These are phyloP conservation scores for Begonia loranthoides DNA, from an alignment of 306 rosid genomes.

Conservation along the genomic window DNA sequence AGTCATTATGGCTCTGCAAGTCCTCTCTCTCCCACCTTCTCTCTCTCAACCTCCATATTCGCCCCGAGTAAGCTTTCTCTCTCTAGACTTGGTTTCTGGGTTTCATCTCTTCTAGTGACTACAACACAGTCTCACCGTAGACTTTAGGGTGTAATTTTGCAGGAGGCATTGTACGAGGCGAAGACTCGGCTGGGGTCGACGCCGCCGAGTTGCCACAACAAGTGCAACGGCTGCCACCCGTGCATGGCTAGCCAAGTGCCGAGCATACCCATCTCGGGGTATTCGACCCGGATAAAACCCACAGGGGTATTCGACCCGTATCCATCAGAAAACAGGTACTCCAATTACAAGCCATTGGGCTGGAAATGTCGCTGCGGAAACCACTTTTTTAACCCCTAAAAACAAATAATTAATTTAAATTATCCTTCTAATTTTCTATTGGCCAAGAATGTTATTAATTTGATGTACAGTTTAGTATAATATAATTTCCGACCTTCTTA, in stretches of 20 bases:
- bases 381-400: slow-evolving; percentile 72
- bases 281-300: slow-evolving; percentile 12
- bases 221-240: slow-evolving; percentile 83
- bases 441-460: no score
- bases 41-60: slow-evolving; percentile 26
- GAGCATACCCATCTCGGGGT: slow-evolving; percentile 27
- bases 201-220: slow-evolving; percentile 97
- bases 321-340: slow-evolving; percentile 40
- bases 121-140: no score
- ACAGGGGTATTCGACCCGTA: slow-evolving; percentile 24
- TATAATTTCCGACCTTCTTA: no score
- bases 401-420: background rate
- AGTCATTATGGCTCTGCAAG: slow-evolving; percentile 21
- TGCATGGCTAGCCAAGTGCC: slow-evolving; percentile 96
- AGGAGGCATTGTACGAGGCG: slow-evolving; percentile 55
- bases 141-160: background rate
- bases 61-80: slow-evolving; percentile 25
- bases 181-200: slow-evolving; percentile 73
- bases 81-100: background rate
- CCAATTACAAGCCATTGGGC: slow-evolving; percentile 93
- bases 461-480: no score
- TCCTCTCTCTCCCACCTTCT: slow-evolving; percentile 10
- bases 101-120: background rate
- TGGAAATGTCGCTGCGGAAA: slow-evolving; percentile 88
- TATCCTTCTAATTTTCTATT: no score